Evolutionary conservation across 371 early-diverging fungal genomes (phyloP).

Genomic region (Dichotomocladium elegans): DNA sequence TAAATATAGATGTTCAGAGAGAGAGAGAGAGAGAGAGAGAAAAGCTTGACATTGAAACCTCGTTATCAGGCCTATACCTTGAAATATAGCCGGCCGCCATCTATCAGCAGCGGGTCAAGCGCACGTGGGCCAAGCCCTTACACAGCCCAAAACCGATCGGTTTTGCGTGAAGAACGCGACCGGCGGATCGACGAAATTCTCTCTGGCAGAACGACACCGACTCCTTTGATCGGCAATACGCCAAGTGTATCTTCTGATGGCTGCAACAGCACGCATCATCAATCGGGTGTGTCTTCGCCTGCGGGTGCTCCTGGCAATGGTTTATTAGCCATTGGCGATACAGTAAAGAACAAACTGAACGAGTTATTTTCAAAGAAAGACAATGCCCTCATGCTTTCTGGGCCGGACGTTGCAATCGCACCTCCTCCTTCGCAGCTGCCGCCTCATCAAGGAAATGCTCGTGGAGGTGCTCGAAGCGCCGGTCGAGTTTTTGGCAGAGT

Average conservation of each 20-base stretch:
- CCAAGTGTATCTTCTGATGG: too few species aligned
- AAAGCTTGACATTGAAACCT: neutral
- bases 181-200: conserved; percentile 36
- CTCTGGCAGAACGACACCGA: conserved; percentile 16
- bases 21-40: too few species aligned
- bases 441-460: conserved; percentile 4
- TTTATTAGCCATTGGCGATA: conserved; percentile 22
- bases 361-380: conserved; percentile 19
- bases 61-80: conserved; percentile 19
- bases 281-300: neutral
- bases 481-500: conserved; percentile 32
- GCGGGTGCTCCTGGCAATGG: conserved; percentile 6
- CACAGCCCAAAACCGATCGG: conserved; percentile 1
- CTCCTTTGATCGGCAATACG: neutral
- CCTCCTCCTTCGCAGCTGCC: neutral
- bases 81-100: conserved; percentile 25
- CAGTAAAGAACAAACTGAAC: conserved; percentile 22
- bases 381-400: neutral
- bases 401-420: neutral
- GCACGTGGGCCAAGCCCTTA: neutral
- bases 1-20: neutral
- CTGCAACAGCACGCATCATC: conserved; percentile 1
- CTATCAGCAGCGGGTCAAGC: conserved; percentile 1
- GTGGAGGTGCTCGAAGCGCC: too few species aligned
- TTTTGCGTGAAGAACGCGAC: conserved; percentile 30